phyloP scores from a whole-genome alignment of 495 filamentous ascomycete genomes.

The Neurospora sp. region DNA sequence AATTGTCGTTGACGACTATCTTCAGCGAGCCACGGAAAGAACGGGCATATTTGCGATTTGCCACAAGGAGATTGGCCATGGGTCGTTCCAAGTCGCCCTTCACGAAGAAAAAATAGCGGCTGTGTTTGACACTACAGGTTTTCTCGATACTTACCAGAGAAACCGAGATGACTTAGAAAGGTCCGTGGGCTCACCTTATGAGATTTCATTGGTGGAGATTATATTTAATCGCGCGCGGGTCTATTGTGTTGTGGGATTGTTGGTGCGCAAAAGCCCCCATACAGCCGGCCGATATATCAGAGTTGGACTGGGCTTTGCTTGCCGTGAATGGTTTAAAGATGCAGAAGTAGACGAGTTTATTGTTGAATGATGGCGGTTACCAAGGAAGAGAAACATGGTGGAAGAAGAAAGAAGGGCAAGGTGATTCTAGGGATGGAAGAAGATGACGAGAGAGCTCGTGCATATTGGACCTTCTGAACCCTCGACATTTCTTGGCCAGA shows the following conservation, averaged over 20 bases:
- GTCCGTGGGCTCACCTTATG: background rate
- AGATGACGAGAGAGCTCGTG: background rate
- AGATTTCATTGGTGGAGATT: background rate
- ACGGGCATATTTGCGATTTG: too few relatives aligned
- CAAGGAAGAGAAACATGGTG: too few relatives aligned
- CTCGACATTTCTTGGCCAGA: background rate
- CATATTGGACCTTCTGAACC: background rate
- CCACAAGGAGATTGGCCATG: background rate
- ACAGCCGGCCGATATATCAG: background rate
- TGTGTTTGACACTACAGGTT: background rate
- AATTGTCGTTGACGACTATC: too few relatives aligned
- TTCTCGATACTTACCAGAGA: background rate
- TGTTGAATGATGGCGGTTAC: background rate
- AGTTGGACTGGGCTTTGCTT: background rate
- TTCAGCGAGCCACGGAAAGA: too few relatives aligned
- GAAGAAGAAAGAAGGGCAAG: too few relatives aligned
- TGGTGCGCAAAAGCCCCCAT: background rate
- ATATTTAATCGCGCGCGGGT: too few relatives aligned
- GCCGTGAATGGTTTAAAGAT: accelerated
- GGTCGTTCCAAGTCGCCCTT: background rate
- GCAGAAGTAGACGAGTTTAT: background rate
- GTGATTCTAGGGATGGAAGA: background rate
- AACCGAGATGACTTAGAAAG: background rate
- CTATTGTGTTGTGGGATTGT: background rate
- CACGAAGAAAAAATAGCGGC: accelerated